Conservation (phyloP, 2,329 filamentous ascomycete genomes). For the Colletotrichum spinosum region DNA sequence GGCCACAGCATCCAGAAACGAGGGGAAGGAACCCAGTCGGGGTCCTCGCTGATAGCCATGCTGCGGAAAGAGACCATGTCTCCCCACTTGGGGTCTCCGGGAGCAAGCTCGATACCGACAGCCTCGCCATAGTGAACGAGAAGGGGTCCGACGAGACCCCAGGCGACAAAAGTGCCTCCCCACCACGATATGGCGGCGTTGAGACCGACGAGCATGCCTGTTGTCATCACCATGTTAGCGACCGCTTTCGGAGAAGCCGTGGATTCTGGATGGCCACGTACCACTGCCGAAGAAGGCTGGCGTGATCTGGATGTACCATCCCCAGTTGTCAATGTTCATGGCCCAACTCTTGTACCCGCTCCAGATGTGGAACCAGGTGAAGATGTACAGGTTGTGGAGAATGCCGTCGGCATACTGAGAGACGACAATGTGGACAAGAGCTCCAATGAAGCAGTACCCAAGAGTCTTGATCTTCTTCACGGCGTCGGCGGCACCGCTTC, state of each 20-base stretch:
- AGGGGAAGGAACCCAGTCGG: conserved; percentile 48
- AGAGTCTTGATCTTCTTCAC: conserved; percentile 68
- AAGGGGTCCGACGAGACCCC: conserved; percentile 62
- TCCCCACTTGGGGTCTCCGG: conserved; percentile 44
- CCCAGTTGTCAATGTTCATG: conserved; percentile 69
- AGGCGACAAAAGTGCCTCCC: conserved; percentile 66
- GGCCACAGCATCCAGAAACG: conserved; percentile 58
- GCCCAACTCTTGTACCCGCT: conserved; percentile 61
- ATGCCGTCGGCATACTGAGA: conserved; percentile 71
- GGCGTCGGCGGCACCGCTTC: conserved; percentile 62
- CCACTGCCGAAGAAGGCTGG: conserved; percentile 67
- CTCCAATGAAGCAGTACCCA: conserved; percentile 60
- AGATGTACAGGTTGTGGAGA: conserved; percentile 68
- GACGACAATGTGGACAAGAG: conserved; percentile 64
- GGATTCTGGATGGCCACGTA: not conserved
- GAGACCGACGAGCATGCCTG: conserved; percentile 57
- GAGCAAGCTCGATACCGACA: conserved; percentile 53
- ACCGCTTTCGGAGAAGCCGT: too few species aligned
- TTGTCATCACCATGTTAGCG: conserved; percentile 40
- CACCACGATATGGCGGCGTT: conserved; percentile 70
- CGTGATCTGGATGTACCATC: conserved; percentile 69
- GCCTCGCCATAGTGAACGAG: conserved; percentile 62
- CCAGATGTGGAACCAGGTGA: conserved; percentile 67
- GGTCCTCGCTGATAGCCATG: conserved; percentile 44
- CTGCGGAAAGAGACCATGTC: conserved; percentile 45